A percentile compares a stretch with the other conserved stretches of the same genome.
Conservation (phyloP, 169 alveolate genomes). For the Theileria annulata region DNA sequence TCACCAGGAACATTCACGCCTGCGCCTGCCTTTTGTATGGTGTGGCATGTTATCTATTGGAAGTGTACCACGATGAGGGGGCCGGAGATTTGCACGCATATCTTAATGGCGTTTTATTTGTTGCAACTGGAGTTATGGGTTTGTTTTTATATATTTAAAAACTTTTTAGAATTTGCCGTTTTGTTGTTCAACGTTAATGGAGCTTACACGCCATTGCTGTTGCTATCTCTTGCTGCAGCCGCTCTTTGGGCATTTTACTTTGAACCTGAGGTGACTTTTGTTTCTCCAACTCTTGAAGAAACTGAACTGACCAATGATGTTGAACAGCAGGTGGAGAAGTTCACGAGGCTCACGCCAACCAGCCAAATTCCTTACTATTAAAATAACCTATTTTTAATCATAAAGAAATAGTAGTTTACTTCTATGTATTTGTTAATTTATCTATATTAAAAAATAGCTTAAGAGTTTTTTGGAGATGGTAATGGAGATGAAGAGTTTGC, state of each 20-base stretch:
- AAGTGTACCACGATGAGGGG: slow-evolving; percentile 91
- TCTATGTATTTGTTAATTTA: background rate
- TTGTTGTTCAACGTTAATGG: slow-evolving; percentile 47
- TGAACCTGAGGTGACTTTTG: slow-evolving; percentile 89
- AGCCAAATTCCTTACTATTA: slow-evolving; percentile 60
- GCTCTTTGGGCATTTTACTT: slow-evolving; percentile 86
- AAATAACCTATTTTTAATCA: background rate
- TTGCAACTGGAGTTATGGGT: slow-evolving; percentile 83
- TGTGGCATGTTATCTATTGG: slow-evolving; percentile 85
- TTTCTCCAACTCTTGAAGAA: slow-evolving; percentile 90
- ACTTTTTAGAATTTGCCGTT: slow-evolving; percentile 53
- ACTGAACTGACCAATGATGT: slow-evolving; percentile 91
- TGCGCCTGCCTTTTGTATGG: slow-evolving; percentile 85
- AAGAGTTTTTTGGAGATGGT: slow-evolving; percentile 17
- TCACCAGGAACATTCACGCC: slow-evolving; percentile 85
- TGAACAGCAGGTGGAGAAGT: slow-evolving; percentile 90
- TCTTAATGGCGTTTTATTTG: slow-evolving; percentile 84
- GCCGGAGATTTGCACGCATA: slow-evolving; percentile 91
- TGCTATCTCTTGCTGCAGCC: slow-evolving; percentile 85
- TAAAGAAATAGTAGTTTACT: background rate
- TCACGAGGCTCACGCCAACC: slow-evolving; percentile 81
- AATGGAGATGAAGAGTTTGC: slow-evolving; percentile 15
- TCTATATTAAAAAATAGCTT: background rate
- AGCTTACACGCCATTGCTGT: slow-evolving; percentile 63
- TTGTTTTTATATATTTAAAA: background rate